These are phyloP conservation scores for Chaetomium sp. DNA, from an alignment of 2,329 filamentous ascomycete genomes.

Conservation along the genomic window DNA sequence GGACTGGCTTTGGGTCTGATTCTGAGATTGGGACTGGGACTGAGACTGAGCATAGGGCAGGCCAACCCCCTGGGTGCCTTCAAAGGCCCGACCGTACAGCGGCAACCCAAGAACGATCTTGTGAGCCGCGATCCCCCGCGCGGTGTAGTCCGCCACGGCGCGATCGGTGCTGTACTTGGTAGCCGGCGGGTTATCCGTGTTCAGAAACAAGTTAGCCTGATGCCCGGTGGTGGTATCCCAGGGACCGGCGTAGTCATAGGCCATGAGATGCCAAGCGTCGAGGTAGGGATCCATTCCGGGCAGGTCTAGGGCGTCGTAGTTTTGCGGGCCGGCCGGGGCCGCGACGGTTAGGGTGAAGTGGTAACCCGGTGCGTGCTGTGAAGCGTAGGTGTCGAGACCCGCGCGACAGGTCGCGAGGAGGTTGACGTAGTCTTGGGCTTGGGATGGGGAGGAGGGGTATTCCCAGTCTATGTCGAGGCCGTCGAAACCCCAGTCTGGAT, in stretches of 20 bases:
- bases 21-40: slow-evolving; percentile 44
- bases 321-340: slow-evolving; percentile 35
- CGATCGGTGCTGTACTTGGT: slow-evolving; percentile 65
- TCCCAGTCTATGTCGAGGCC: slow-evolving; percentile 55
- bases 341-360: slow-evolving; percentile 31
- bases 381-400: slow-evolving; percentile 29
- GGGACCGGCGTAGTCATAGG: slow-evolving; percentile 61
- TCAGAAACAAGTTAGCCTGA: slow-evolving; percentile 61
- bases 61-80: slow-evolving; percentile 60
- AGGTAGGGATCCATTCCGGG: slow-evolving; percentile 41
- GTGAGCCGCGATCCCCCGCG: slow-evolving; percentile 47
- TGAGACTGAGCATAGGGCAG: slow-evolving; percentile 51
- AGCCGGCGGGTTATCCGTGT: slow-evolving; percentile 40
- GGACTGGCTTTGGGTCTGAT: slow-evolving; percentile 45
- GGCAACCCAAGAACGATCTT: slow-evolving; percentile 75
- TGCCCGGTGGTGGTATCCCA: slow-evolving; percentile 58
- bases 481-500: slow-evolving; percentile 54
- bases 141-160: slow-evolving; percentile 58
- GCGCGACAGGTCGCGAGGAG: slow-evolving; percentile 38
- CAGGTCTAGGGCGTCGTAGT: slow-evolving; percentile 40
- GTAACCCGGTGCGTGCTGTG: slow-evolving; percentile 26
- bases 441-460: slow-evolving; percentile 36
- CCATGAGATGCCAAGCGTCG: slow-evolving; percentile 57
- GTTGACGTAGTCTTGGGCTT: slow-evolving; percentile 37
- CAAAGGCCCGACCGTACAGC: slow-evolving; percentile 72